Percentiles rank a stretch among this genome's conserved stretches.
phyloP scores from a whole-genome alignment of 2,329 filamentous ascomycete genomes.

The Cercospora sp. region DNA sequence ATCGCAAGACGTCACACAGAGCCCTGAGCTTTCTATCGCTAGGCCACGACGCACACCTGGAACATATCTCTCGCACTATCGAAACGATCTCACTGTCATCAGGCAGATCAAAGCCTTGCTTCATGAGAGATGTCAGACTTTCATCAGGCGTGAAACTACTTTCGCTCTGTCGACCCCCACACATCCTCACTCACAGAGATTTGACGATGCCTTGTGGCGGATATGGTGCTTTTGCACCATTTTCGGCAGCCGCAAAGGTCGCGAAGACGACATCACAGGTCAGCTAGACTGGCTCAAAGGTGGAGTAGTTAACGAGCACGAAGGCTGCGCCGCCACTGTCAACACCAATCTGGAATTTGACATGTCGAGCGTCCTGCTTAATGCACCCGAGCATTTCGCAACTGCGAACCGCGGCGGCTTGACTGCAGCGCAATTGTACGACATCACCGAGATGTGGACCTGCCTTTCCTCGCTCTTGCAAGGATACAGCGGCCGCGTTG shows the following conservation, averaged over 20 bases:
- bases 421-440: constrained; percentile 58
- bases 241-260: constrained; percentile 59
- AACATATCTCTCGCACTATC: constrained; percentile 54
- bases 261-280: constrained; percentile 59
- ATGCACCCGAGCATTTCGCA: constrained; percentile 59
- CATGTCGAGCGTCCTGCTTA: constrained; percentile 56
- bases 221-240: constrained; percentile 67
- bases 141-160: constrained; percentile 58
- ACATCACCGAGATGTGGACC: constrained; percentile 66
- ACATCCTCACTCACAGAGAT: constrained; percentile 48
- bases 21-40: constrained; percentile 33
- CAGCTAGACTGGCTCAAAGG: constrained; percentile 66
- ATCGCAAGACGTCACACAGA: constrained; percentile 48
- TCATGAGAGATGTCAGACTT: constrained; percentile 56
- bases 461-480: constrained; percentile 59
- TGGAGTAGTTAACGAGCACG: constrained; percentile 53
- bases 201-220: constrained; percentile 64
- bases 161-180: constrained; percentile 53
- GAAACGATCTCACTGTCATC: constrained; percentile 55
- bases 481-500: constrained; percentile 55
- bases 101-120: constrained; percentile 58
- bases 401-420: constrained; percentile 58
- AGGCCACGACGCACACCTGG: constrained; percentile 56
- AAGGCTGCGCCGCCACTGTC: constrained; percentile 48
- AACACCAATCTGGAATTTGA: constrained; percentile 51